A percentile compares a stretch with the other conserved stretches of the same genome.
Conservation (phyloP, 345 rosid species). For the Rhizophora apiculata region DNA sequence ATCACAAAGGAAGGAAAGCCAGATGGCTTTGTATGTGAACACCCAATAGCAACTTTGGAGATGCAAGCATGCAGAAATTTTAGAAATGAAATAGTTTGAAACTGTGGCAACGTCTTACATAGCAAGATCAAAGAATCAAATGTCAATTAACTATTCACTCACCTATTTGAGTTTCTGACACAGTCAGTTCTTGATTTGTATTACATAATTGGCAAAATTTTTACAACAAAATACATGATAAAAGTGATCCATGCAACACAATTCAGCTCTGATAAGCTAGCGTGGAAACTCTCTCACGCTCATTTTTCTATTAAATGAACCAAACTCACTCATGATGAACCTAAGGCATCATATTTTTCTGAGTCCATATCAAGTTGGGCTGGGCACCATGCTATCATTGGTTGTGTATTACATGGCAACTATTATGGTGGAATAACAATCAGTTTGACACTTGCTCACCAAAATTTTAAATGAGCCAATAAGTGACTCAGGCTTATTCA, state of each 20-base stretch:
- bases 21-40: neutral
- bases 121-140: slow-evolving; percentile 1
- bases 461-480: no score
- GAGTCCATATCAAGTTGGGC: neutral
- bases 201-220: neutral
- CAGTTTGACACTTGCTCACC: no score
- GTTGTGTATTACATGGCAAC: no score
- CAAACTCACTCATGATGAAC: neutral
- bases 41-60: neutral
- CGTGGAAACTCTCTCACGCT: neutral
- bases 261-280: neutral
- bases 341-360: neutral
- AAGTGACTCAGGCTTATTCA: no score
- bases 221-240: neutral
- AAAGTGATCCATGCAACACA: neutral
- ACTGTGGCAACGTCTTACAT: neutral
- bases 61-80: neutral
- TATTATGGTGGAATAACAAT: no score
- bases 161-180: neutral
- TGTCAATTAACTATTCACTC: slow-evolving; percentile 1
- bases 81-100: neutral
- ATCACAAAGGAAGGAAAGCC: slow-evolving; percentile 16
- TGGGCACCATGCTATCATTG: no score
- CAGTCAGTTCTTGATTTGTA: neutral
- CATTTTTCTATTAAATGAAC: neutral